A percentile compares a stretch with the other conserved stretches of the same genome.
Evolutionary conservation across 305 asterid genomes (phyloP).

Genomic region (Plantago rigida): DNA sequence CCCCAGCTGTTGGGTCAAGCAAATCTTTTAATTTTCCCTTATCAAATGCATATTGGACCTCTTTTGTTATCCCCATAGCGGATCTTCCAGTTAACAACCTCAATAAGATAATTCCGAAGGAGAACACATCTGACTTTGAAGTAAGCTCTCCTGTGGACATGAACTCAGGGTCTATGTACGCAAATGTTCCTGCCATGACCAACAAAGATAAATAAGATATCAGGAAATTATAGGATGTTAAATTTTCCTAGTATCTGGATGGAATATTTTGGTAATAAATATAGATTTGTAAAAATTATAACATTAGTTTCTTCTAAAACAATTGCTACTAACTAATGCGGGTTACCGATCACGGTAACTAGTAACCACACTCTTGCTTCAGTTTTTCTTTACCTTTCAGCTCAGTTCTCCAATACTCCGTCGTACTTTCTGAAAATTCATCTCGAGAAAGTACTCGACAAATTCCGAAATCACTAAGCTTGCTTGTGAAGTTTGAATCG

Average conservation of each 20-base stretch:
- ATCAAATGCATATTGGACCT: constrained; percentile 57
- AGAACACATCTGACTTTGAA: constrained; percentile 71
- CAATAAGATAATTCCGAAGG: constrained; percentile 70
- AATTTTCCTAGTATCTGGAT: not conserved
- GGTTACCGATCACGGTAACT: not conserved
- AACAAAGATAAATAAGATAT: not conserved
- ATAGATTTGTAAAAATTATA: no score
- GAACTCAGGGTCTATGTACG: constrained; percentile 78
- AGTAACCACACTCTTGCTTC: not conserved
- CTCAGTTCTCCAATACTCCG: constrained; percentile 38
- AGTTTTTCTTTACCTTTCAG: constrained; percentile 30
- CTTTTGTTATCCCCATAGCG: constrained; percentile 54
- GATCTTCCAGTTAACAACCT: constrained; percentile 74
- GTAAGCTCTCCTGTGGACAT: constrained; percentile 73
- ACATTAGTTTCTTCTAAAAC: no score
- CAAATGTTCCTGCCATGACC: constrained; percentile 37
- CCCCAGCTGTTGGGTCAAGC: constrained; percentile 83
- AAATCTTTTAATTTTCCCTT: constrained; percentile 56
- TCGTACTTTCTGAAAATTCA: constrained; percentile 10
- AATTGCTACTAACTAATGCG: no score
- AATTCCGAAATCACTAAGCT: constrained; percentile 79
- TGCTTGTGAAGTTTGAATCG: constrained; percentile 62
- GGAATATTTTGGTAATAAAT: no score
- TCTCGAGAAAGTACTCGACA: constrained; percentile 44
- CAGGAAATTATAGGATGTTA: not conserved